phyloP scores from a whole-genome alignment of 2,329 filamentous ascomycete species.

The Graphilbum fragrans region DNA sequence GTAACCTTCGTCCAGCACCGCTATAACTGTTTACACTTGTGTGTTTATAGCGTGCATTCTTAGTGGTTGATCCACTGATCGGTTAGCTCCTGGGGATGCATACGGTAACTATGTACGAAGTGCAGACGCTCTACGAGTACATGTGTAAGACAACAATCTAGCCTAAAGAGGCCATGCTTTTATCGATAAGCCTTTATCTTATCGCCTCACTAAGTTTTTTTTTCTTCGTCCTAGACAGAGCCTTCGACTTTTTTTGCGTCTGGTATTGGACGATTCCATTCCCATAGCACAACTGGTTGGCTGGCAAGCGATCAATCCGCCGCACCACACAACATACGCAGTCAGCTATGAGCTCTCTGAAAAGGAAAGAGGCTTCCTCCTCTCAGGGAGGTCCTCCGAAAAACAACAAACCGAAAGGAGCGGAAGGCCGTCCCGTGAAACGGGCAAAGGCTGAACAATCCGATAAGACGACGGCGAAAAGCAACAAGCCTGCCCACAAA shows the following conservation, averaged over 20 bases:
- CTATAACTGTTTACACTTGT: too few species aligned
- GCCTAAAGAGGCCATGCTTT: not conserved
- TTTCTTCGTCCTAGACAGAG: not conserved
- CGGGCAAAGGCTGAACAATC: slow-evolving; percentile 1
- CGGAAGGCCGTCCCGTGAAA: not conserved
- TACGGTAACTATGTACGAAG: too few species aligned
- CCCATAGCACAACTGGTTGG: too few species aligned
- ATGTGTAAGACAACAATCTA: too few species aligned
- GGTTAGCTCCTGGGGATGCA: too few species aligned
- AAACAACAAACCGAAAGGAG: not conserved
- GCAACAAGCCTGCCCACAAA: slow-evolving; percentile 2
- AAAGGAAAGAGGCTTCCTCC: slow-evolving; percentile 10
- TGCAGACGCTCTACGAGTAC: too few species aligned
- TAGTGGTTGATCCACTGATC: too few species aligned
- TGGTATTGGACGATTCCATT: too few species aligned
- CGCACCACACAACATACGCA: not conserved
- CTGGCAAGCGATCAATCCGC: too few species aligned
- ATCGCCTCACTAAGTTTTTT: slow-evolving; percentile 7
- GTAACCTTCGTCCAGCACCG: too few species aligned
- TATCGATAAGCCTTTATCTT: slow-evolving; percentile 9
- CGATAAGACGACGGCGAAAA: slow-evolving; percentile 1
- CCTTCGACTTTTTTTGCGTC: too few species aligned
- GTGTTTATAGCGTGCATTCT: too few species aligned
- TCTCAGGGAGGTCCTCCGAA: not conserved
- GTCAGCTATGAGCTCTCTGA: slow-evolving; percentile 9